Base-by-base conservation (phyloP, 768 basidiomycete species). In the Pulveroboletus sp. region DNA sequence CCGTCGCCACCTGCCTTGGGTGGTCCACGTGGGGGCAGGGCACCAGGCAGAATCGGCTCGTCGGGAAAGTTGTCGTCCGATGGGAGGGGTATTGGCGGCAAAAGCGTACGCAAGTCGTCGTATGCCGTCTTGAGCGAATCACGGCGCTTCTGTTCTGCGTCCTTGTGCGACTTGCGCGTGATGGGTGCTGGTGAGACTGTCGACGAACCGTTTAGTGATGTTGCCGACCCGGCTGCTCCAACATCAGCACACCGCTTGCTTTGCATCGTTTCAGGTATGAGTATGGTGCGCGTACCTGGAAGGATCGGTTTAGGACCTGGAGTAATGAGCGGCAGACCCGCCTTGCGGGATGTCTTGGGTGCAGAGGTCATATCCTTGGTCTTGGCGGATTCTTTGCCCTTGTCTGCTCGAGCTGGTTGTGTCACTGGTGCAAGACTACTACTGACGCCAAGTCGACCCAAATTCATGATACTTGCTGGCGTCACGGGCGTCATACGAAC, bases 61-160 rank as follows among this genome's bases (percentile, higher is more conserved):
- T 84, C 77, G 17, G 80, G 79, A 49, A 74, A 81, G 53, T 81
- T 81, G 0, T 83, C 82, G 55, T 91, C 87, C 0, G 83, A 81
- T 2, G 90, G 84, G 1, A 91, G 74, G 9, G 91, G 86, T 58
- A 96, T 89, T 7, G 91, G 89, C 1, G 96, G 96, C 1, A 99
- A 77, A 14, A 98, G 75, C 15, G 74, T 66, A 14, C 90, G 86
- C 10, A 93, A 75, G 47, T 91, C 89, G 58, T 93, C 89, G 60
- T 87, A 98, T 5, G 93, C 92, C 14, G 88, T 84, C 72, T 98
- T 99, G 52, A 98, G 81, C 39, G 91, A 93, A 69, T 99, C 95
- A 8, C 96, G 84, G 39, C 96, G 86, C 65, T 94, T 93, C 67
- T 99, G 96, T 69, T 99, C 96, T 6, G 96, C 96, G 11, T 85